Evolutionary conservation across 1,284 basidiomycete species (phyloP), one percentile per base, ranked within the genome.

Genomic region (Microbotryum silenes-acaulis): DNA sequence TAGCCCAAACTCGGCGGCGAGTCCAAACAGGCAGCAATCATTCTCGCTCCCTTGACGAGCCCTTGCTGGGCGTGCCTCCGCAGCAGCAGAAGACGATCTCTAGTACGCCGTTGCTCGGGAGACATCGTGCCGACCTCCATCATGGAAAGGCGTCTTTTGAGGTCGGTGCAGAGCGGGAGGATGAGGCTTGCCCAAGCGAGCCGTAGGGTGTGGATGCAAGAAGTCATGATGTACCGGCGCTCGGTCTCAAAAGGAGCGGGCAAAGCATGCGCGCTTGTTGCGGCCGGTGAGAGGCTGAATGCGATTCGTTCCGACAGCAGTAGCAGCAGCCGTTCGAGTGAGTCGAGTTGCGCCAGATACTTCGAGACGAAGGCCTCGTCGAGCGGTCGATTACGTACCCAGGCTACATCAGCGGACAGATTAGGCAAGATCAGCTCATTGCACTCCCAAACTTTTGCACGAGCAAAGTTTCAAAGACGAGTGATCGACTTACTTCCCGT

Each of bases 131-230:
- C 16, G 37, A 42, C 37, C 37, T 42, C 37, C 49, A n/a, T 53
- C 56, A 12, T 64, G 23, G 20, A 27, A 25, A 58, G 46, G 48
- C 54, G 56, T 12, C 62, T 57, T 33, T 49, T 33, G 45, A 66
- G 58, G 48, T 68, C 64, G 54, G 33, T 25, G 49, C 61, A 61
- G 33, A 66, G 52, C 23, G 67, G 67, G 8, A 68, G 59, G 9
- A 45, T 57, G 14, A 66, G 58, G 5, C 59, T 54, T n/a, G 58
- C 60, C 64, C 67, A 66, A n/a, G 64, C 67, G 51, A 68, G 60
- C 8, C 46, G 50, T 6, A 58, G 57, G 10, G 57, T 58, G 56
- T 58, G 37, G 37, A 42, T 42, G 37, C 37, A 42, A 42, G 37
- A 42, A 42, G 37, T 42, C 64, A 63, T 68, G 54, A 66, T 68